These are phyloP conservation scores for Aspergillus ostianus DNA, from an alignment of 495 filamentous ascomycete species.

Conservation along the genomic window DNA sequence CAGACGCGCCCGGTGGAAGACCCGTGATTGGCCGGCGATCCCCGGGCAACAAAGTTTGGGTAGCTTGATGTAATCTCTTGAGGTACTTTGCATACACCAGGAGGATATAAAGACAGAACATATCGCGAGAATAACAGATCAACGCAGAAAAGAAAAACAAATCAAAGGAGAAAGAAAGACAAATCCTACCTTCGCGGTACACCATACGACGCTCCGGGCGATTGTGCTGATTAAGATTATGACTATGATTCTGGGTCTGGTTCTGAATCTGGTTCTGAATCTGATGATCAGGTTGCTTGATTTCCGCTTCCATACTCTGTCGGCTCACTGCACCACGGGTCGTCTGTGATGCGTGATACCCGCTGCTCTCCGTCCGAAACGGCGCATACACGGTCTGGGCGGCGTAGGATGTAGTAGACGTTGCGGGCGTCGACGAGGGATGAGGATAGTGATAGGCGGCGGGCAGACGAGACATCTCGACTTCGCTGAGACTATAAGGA, in stretches of 20 bases:
- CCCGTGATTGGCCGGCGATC: constrained; percentile 14
- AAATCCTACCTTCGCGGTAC: constrained; percentile 34
- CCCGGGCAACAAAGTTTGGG: constrained; percentile 16
- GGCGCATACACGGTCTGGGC: constrained; percentile 21
- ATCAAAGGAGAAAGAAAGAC: constrained; percentile 1
- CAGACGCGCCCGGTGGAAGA: constrained; percentile 20
- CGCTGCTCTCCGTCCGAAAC: constrained; percentile 20
- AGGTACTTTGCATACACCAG: too few species aligned
- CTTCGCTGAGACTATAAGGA: constrained; percentile 22
- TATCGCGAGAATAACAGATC: too few species aligned
- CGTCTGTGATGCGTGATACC: constrained; percentile 21
- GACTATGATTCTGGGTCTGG: constrained; percentile 11
- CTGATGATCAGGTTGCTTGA: constrained; percentile 22
- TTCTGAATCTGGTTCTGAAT: background rate
- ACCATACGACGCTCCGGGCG: constrained; percentile 18
- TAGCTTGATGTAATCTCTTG: constrained; percentile 6
- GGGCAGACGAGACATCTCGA: constrained; percentile 28
- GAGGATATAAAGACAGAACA: too few species aligned
- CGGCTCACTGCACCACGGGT: constrained; percentile 22
- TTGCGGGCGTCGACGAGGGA: constrained; percentile 18
- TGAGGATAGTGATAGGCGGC: constrained; percentile 26
- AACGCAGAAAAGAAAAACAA: background rate
- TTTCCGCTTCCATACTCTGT: constrained; percentile 18
- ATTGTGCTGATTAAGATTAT: constrained; percentile 19
- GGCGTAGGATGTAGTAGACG: constrained; percentile 16